Evolutionary conservation across 1,284 basidiomycete genomes (phyloP).

Genomic region (Fomitiporia mediterranea): DNA sequence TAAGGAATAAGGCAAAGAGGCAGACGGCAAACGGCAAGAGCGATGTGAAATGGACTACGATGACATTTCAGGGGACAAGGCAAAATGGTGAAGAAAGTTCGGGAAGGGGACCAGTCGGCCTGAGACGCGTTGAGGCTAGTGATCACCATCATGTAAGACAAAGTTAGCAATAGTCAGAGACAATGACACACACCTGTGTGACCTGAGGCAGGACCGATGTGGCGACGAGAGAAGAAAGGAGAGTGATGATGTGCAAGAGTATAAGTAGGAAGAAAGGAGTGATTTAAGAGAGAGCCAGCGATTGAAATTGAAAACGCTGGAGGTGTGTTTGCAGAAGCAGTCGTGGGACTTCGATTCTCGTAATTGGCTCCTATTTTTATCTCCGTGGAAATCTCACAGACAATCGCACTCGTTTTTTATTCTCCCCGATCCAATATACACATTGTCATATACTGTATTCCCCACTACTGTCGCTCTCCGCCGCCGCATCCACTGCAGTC

Average conservation of each 20-base stretch:
- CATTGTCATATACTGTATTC: constrained; percentile 20
- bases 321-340: background rate
- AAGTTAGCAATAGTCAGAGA: background rate
- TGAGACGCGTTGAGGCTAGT: background rate
- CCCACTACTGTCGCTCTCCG: constrained; percentile 21
- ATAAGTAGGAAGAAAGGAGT: constrained; percentile 3
- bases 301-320: background rate
- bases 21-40: background rate
- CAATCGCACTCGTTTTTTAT: background rate
- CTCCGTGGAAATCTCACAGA: background rate
- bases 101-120: background rate
- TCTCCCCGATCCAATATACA: too few relatives aligned
- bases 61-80: background rate
- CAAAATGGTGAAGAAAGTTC: background rate
- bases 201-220: too few relatives aligned
- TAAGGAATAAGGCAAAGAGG: background rate
- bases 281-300: background rate
- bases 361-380: constrained; percentile 3
- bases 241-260: background rate
- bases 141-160: constrained; percentile 3
- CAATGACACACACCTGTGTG: background rate
- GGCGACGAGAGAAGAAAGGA: background rate
- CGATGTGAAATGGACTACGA: background rate
- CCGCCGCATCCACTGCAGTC: constrained; percentile 20
- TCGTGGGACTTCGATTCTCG: background rate